Percentiles rank a stretch among this genome's conserved stretches.
These are phyloP conservation scores for Haematococcus lacustris DNA, from an alignment of 139 green algal species.

Conservation along the genomic window DNA sequence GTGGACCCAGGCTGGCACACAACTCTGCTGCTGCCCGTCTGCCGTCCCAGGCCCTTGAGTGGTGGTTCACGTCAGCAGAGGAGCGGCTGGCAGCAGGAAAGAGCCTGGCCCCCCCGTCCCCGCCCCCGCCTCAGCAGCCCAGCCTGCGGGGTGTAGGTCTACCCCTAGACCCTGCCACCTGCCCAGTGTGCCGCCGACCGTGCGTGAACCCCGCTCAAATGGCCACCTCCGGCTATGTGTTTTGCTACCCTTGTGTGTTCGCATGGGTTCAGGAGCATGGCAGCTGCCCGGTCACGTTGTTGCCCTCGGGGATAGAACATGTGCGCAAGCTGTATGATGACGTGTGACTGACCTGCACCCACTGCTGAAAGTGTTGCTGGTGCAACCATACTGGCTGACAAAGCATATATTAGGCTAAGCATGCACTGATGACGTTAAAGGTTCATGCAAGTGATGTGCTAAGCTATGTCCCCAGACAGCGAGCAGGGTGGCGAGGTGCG, in stretches of 20 bases:
- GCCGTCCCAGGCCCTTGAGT: conserved; percentile 62
- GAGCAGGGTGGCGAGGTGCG: no score
- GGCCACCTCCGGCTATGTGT: conserved; percentile 77
- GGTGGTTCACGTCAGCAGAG: conserved; percentile 88
- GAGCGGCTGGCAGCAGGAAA: conserved; percentile 42
- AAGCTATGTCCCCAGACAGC: no score
- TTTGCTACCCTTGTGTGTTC: conserved; percentile 89
- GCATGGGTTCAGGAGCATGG: conserved; percentile 43
- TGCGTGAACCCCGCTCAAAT: conserved; percentile 15
- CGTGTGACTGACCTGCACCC: no score
- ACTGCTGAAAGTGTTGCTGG: no score
- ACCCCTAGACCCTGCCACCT: conserved; percentile 54
- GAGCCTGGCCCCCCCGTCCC: conserved; percentile 43
- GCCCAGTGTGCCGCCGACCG: conserved; percentile 61
- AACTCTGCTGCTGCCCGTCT: background rate
- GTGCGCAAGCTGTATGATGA: conserved; percentile 71
- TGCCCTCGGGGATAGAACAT: conserved; percentile 58
- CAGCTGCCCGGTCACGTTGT: conserved; percentile 72
- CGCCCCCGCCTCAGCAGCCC: conserved; percentile 49
- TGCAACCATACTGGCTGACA: no score
- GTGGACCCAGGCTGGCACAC: background rate
- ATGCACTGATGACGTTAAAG: no score
- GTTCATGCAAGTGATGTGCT: no score
- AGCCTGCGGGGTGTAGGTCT: conserved; percentile 50
- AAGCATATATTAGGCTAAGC: no score